These are phyloP conservation scores for Podila epicladia DNA, from an alignment of 192 early-diverging fungal genomes.

Conservation along the genomic window DNA sequence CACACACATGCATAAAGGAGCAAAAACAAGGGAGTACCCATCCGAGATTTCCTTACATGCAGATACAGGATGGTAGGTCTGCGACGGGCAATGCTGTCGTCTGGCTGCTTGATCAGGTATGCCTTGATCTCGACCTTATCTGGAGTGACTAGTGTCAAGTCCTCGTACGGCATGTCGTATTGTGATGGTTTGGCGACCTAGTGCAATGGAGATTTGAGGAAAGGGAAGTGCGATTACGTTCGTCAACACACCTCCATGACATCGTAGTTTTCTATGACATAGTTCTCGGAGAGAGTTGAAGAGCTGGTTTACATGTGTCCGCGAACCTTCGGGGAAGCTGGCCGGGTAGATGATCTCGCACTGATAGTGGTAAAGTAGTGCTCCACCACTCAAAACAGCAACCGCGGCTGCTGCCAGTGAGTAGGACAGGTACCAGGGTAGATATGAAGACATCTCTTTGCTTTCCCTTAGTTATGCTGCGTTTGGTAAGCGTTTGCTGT, in stretches of 20 bases:
- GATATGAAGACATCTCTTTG: slow-evolving; percentile 30
- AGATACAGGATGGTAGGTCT: slow-evolving; percentile 87
- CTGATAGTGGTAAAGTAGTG: slow-evolving; percentile 75
- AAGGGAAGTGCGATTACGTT: neutral
- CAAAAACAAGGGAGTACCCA: neutral
- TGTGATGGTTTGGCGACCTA: slow-evolving; percentile 78
- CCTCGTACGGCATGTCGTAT: slow-evolving; percentile 68
- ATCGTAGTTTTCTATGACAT: neutral
- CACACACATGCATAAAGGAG: neutral
- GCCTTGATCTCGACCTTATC: slow-evolving; percentile 84
- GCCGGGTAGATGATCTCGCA: slow-evolving; percentile 84
- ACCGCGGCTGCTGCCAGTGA: slow-evolving; percentile 54
- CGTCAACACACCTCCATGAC: no score
- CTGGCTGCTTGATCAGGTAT: slow-evolving; percentile 76
- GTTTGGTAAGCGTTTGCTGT: no score
- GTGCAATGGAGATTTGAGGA: no score
- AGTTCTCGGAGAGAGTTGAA: neutral
- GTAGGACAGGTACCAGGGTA: slow-evolving; percentile 60
- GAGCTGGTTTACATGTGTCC: slow-evolving; percentile 50
- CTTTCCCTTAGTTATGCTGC: no score
- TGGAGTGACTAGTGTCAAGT: slow-evolving; percentile 75
- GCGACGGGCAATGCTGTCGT: slow-evolving; percentile 62
- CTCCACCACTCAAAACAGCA: slow-evolving; percentile 54
- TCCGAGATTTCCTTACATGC: slow-evolving; percentile 63
- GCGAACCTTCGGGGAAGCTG: slow-evolving; percentile 63